These are phyloP conservation scores for Corallochytrium limacisporum DNA, from an alignment of 78 protist genomes.

Conservation along the genomic window DNA sequence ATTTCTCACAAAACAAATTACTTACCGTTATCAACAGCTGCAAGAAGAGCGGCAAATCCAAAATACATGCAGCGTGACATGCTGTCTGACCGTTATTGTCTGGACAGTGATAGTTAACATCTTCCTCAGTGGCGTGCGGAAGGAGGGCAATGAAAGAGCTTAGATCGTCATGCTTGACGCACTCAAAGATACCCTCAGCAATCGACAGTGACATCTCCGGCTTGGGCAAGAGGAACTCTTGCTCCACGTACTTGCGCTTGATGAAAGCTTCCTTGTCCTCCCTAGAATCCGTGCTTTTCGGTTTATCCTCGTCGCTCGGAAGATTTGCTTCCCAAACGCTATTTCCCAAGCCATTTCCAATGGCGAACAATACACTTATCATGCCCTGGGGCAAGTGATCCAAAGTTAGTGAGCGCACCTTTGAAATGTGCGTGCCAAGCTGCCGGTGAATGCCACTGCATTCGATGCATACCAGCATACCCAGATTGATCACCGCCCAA, in stretches of 20 bases:
- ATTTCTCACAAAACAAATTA: too few relatives aligned
- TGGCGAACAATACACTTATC: background rate
- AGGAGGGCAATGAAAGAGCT: too few relatives aligned
- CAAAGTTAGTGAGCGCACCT: slow-evolving; percentile 2
- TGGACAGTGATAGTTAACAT: too few relatives aligned
- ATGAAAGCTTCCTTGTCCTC: background rate
- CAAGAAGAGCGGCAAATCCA: too few relatives aligned
- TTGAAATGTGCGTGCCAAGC: slow-evolving; percentile 1
- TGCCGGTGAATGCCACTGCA: slow-evolving; percentile 9
- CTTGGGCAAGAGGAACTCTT: background rate
- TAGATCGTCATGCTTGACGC: background rate
- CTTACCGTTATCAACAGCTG: too few relatives aligned
- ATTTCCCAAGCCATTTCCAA: slow-evolving; percentile 2
- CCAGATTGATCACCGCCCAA: slow-evolving; percentile 18
- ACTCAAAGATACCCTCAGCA: background rate
- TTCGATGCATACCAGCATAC: slow-evolving; percentile 20
- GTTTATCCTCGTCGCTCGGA: background rate
- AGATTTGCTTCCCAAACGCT: background rate
- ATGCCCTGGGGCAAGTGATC: background rate
- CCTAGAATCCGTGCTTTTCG: background rate
- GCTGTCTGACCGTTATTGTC: too few relatives aligned
- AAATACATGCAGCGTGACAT: too few relatives aligned
- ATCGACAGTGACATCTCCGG: background rate
- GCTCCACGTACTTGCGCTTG: background rate
- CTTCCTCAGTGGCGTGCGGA: too few relatives aligned